phyloP scores from a whole-genome alignment of 2,329 filamentous ascomycete species.

The Phyllosticta citribraziliensis region DNA sequence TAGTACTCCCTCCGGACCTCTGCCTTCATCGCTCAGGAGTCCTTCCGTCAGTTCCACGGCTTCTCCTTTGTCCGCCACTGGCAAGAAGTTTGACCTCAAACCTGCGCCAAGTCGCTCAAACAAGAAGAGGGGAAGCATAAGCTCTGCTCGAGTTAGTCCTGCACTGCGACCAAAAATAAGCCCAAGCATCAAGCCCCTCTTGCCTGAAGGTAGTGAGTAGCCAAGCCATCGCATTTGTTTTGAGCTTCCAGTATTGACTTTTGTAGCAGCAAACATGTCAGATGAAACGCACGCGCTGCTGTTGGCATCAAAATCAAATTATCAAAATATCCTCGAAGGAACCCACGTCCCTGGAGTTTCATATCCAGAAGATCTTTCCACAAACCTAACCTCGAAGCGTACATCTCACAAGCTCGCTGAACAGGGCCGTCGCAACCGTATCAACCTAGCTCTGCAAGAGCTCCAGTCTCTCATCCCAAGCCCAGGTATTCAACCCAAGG shows the following conservation, averaged over 20 bases:
- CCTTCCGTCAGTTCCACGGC: slow-evolving; percentile 44
- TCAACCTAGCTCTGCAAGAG: slow-evolving; percentile 86
- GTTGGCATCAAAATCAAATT: slow-evolving; percentile 90
- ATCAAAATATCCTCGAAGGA: slow-evolving; percentile 92
- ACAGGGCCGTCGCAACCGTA: slow-evolving; percentile 87
- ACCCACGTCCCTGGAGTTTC: slow-evolving; percentile 82
- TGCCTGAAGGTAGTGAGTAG: slow-evolving; percentile 57
- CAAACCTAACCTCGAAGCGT: slow-evolving; percentile 88
- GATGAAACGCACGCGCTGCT: slow-evolving; percentile 59
- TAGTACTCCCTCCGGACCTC: slow-evolving; percentile 35
- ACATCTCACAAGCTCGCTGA: slow-evolving; percentile 98
- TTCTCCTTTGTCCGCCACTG: slow-evolving; percentile 33
- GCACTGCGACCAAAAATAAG: slow-evolving; percentile 83
- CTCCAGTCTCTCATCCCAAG: slow-evolving; percentile 77
- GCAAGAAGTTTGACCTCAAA: slow-evolving; percentile 4
- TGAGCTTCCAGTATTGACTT: neutral
- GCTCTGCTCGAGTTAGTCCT: slow-evolving; percentile 63
- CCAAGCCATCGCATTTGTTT: neutral
- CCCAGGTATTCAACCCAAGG: slow-evolving; percentile 25
- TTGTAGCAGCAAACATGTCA: slow-evolving; percentile 24
- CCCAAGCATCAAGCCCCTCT: slow-evolving; percentile 83
- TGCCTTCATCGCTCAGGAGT: slow-evolving; percentile 32
- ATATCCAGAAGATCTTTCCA: slow-evolving; percentile 83
- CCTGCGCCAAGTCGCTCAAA: slow-evolving; percentile 16
- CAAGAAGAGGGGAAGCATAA: slow-evolving; percentile 34